phyloP scores from a whole-genome alignment of 352 stramenopile genomes.

The Pythium insidiosum region DNA sequence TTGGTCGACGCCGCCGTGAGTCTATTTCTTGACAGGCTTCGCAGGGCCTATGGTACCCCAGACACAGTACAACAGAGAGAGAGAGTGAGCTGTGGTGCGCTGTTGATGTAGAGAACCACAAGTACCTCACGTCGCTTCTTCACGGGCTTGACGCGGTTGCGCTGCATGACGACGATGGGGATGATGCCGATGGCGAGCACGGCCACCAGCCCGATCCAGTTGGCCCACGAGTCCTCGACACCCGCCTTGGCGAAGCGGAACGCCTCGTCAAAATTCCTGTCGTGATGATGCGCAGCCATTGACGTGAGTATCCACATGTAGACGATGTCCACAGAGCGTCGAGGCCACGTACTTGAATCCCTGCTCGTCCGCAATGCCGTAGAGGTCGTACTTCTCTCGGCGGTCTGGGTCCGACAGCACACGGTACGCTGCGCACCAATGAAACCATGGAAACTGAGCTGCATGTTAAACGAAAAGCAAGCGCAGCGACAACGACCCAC shows the following conservation, averaged over 20 bases:
- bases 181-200: conserved; percentile 42
- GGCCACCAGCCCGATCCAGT: conserved; percentile 56
- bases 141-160: conserved; percentile 56
- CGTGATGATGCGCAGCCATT: background rate
- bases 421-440: conserved; percentile 41
- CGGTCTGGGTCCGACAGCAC: conserved; percentile 66
- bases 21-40: conserved; percentile 72
- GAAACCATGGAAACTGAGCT: too few species aligned
- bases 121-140: conserved; percentile 72
- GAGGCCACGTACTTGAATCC: conserved; percentile 72
- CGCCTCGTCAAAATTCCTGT: conserved; percentile 72
- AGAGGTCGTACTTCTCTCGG: conserved; percentile 74
- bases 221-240: conserved; percentile 62
- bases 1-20: conserved; percentile 41
- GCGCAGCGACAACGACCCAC: too few species aligned
- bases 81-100: background rate
- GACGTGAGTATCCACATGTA: background rate
- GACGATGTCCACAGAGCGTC: too few species aligned
- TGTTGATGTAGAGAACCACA: background rate
- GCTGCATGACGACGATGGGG: conserved; percentile 66
- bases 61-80: conserved; percentile 1
- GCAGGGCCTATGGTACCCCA: conserved; percentile 24
- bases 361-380: conserved; percentile 70
- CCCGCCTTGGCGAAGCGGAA: conserved; percentile 54
- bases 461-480: too few species aligned